Percentiles rank a stretch among this genome's conserved stretches.
Evolutionary conservation across 768 basidiomycete species (phyloP).

Genomic region (Mycena chlorophos): DNA sequence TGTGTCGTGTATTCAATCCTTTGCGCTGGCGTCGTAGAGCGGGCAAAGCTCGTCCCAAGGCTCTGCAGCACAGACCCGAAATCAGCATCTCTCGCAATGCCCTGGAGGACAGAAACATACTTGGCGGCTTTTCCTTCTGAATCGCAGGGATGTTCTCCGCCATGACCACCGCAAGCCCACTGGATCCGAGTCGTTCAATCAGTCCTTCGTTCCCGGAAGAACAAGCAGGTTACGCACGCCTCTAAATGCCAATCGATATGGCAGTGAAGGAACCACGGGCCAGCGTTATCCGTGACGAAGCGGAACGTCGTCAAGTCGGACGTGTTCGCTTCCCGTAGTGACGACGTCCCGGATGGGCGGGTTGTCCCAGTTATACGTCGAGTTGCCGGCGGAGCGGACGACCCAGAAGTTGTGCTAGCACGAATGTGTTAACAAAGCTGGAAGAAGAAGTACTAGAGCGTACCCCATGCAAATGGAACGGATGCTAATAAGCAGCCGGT

Average conservation of each 20-base stretch:
- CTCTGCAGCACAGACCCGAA: neutral
- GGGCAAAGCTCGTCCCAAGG: constrained; percentile 29
- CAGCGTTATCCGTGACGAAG: constrained; percentile 48
- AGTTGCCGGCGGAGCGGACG: constrained; percentile 27
- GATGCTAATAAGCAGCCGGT: constrained; percentile 23
- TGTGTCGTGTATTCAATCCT: neutral
- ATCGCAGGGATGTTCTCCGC: constrained; percentile 17
- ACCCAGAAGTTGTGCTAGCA: constrained; percentile 35
- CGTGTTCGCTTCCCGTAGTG: constrained; percentile 21
- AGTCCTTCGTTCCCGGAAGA: neutral
- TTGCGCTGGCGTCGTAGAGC: constrained; percentile 21
- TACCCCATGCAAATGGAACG: constrained; percentile 38
- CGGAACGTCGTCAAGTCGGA: constrained; percentile 38
- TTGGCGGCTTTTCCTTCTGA: constrained; percentile 4
- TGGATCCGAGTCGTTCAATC: neutral
- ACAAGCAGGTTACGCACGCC: constrained; percentile 6
- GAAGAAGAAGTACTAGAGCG: constrained; percentile 9
- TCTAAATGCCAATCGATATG: constrained; percentile 36
- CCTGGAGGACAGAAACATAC: constrained; percentile 2
- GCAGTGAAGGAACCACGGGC: constrained; percentile 8
- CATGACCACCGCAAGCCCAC: constrained; percentile 24
- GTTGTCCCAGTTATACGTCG: constrained; percentile 39
- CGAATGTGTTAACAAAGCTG: neutral
- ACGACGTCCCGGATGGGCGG: constrained; percentile 50
- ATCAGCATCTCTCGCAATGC: neutral